Percentiles rank a stretch among this genome's conserved stretches.
These are phyloP conservation scores for Diaporthe amygdali DNA, from an alignment of 2,329 filamentous ascomycete genomes.

Conservation along the genomic window DNA sequence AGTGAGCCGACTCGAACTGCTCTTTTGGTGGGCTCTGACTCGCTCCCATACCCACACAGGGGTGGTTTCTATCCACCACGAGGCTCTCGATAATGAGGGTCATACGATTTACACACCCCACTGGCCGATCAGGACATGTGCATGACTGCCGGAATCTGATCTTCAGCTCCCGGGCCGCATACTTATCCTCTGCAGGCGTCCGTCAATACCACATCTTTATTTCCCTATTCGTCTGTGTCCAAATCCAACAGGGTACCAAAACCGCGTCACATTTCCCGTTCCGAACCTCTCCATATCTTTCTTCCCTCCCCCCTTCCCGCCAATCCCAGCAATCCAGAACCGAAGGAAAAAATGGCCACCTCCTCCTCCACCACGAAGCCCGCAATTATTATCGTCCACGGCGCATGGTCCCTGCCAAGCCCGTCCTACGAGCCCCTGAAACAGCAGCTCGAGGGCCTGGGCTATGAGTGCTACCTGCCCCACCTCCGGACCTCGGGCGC, in stretches of 20 bases:
- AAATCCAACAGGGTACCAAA: background rate
- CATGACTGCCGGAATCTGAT: background rate
- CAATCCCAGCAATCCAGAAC: background rate
- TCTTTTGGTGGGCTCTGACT: background rate
- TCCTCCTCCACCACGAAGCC: background rate
- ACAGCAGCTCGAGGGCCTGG: background rate
- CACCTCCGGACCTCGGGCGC: conserved; percentile 1
- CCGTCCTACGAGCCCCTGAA: conserved; percentile 8
- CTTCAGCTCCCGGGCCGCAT: background rate
- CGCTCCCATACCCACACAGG: background rate
- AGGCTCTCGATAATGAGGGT: conserved; percentile 6
- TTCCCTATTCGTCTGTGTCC: conserved; percentile 5
- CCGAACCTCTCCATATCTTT: background rate
- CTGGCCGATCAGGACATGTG: conserved; percentile 8
- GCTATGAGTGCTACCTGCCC: conserved; percentile 7
- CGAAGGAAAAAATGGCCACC: background rate
- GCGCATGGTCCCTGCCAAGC: conserved; percentile 1
- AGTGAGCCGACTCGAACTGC: background rate
- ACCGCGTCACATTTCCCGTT: background rate
- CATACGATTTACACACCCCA: conserved; percentile 8
- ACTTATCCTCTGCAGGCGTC: background rate
- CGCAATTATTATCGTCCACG: conserved; percentile 11
- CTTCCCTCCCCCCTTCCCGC: background rate
- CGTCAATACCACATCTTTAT: background rate
- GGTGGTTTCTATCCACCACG: background rate